A percentile compares a stretch with the other conserved stretches of the same genome.
Evolutionary conservation across 2,329 filamentous ascomycete species (phyloP).

Genomic region (Penicillium sp.): DNA sequence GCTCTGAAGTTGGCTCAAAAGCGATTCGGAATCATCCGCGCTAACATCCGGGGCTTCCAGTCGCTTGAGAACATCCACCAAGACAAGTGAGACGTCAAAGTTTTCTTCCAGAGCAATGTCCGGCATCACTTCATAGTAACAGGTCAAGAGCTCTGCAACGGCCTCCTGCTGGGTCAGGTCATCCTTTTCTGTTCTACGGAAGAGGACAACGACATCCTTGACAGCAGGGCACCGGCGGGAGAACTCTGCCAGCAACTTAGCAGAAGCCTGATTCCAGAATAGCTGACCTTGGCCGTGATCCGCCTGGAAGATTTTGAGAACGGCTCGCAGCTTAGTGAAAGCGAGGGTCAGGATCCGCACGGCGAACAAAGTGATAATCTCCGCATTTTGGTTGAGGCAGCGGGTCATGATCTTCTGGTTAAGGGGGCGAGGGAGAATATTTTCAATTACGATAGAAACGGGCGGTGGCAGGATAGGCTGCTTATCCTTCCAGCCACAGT

Average conservation of each 20-base stretch:
- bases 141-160: conserved; percentile 70
- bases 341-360: conserved; percentile 74
- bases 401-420: conserved; percentile 75
- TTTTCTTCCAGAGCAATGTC: conserved; percentile 76
- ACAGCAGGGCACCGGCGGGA: conserved; percentile 74
- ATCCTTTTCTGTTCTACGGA: conserved; percentile 65
- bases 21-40: conserved; percentile 54
- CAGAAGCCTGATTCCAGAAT: conserved; percentile 68
- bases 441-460: conserved; percentile 75
- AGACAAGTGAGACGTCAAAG: conserved; percentile 78
- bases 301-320: conserved; percentile 60
- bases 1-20: conserved; percentile 74
- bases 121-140: conserved; percentile 84
- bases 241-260: conserved; percentile 70
- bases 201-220: conserved; percentile 73
- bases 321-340: conserved; percentile 70
- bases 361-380: conserved; percentile 80
- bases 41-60: conserved; percentile 51
- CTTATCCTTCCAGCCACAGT: conserved; percentile 65
- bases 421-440: conserved; percentile 77
- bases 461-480: conserved; percentile 72
- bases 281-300: conserved; percentile 46
- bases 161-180: conserved; percentile 75
- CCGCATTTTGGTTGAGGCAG: conserved; percentile 74
- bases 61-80: conserved; percentile 66